Base-by-base conservation (phyloP, 495 filamentous ascomycete species). In the Tuber microsphaerosporum region DNA sequence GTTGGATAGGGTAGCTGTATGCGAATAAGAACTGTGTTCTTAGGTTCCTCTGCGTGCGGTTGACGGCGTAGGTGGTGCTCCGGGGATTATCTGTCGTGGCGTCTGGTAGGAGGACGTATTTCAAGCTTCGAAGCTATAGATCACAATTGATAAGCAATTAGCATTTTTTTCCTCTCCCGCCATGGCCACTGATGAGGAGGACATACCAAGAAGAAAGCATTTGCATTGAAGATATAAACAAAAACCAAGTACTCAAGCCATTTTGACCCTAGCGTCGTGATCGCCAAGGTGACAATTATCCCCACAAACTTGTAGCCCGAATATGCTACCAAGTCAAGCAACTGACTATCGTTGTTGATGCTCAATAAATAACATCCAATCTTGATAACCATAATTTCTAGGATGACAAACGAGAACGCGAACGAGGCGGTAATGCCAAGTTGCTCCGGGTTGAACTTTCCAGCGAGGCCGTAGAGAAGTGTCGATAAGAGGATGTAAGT, bases 301-400 rank as follows among this genome's bases (percentile, higher is more conserved):
- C 95, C 95, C 69, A 98, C 94, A 80, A 98, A 99, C 85, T 99
- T 99, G 85, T 99, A 99, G 8, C 96, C 96, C 6, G 92, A 94
- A 84, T 99, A 99, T 3, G 95, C 95, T 51, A 98, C 91, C 48
- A 99, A 85, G 78, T 99, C 95, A 76, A 97, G 87, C 43, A 99
- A 86, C 84, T 98, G 95, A 42, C 77, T 79, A n/a, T 79, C 77
- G 81, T 95, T 96, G 81, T 91, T 94, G 85, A 99, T 98, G 84
- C 87, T 92, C 61, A 99, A 86, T 71, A 99, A 89, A 82, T 98
- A 98, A 82, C 91, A 94, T 51, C 94, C 95, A 45, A 97, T 87
- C 86, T 97, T 97, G 78, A 99, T 85, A 69, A 90, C 90, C 12
- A 95, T 75, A 68, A 99, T 95, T 85, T 99, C 95, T 73, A 97